Evolutionary conservation across 2,329 filamentous ascomycete genomes (phyloP), one percentile per base, ranked within the genome.

Genomic region (Mycocentrospora acerina): DNA sequence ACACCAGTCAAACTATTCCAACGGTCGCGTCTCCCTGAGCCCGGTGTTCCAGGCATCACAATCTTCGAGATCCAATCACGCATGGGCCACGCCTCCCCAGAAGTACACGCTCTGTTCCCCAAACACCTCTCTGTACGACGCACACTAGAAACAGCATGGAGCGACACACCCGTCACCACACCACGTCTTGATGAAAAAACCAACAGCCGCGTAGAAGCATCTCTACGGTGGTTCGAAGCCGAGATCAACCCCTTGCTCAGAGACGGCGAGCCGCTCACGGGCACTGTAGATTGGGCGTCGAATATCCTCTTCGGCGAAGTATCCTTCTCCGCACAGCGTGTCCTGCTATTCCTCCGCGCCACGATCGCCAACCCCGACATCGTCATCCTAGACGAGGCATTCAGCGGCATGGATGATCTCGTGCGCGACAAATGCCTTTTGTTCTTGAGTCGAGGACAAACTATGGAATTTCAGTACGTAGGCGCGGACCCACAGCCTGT

Each of bases 81-180:
- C 16, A 88, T 98, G 50, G 93, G 93, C 9, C 90, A 97, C 64
- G 93, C 90, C 0, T 94, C 88, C 45, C 93, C 93, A 0, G 93
- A 97, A 63, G 86, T 97, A 4, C 90, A 97, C 58, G 84, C 88
- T 35, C 90, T 95, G 66, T 96, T 97, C 71, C 91, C 93, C 1
- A 83, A 85, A 32, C 75, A 79, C 24, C 73, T 95, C 31, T 85
- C 83, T 0, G 71, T 95, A 8, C 80, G 88, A 2, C 77, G 85
- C 33, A 79, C 88, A 0, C 65, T 98, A 0, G 88, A 93, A 61
- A 91, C 85, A 33, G 90, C 91, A 0, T 97, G 89, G 85, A 85
- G 90, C 2, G 88, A 94, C 41, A 95, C 93, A 0, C 94, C 95
- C 52, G 76, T 86, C 12, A 77, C 82, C 1, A 81, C 77, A 45